These are phyloP conservation scores for Talaromyces rugulosus DNA, from an alignment of 2,329 filamentous ascomycete genomes.

Conservation along the genomic window DNA sequence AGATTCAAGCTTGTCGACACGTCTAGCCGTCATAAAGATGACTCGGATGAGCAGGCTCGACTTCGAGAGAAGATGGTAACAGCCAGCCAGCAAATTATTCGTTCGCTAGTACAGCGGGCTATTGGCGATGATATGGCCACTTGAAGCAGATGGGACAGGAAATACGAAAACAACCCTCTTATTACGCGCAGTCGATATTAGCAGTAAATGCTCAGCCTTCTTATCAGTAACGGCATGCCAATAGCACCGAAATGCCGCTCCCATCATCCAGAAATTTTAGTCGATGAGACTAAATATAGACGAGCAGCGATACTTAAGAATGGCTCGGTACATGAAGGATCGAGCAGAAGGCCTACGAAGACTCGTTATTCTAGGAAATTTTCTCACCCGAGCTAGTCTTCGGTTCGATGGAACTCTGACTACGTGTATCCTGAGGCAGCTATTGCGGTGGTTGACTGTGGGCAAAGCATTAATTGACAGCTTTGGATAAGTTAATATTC, in stretches of 20 bases:
- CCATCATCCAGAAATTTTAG: not conserved
- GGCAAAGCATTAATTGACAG: too few relatives aligned
- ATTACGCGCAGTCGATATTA: not conserved
- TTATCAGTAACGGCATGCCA: not conserved
- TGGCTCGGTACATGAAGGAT: not conserved
- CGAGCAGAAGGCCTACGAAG: not conserved
- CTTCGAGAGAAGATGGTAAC: slow-evolving; percentile 17
- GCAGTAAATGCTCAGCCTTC: not conserved
- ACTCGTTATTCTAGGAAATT: not conserved
- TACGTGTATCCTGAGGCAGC: not conserved
- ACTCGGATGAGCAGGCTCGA: slow-evolving; percentile 1
- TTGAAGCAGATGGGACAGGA: not conserved
- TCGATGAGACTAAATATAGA: not conserved
- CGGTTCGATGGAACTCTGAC: not conserved
- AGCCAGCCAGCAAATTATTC: slow-evolving; percentile 30
- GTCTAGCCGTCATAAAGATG: not conserved
- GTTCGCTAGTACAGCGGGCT: slow-evolving; percentile 27
- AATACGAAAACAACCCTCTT: not conserved
- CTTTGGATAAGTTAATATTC: not conserved
- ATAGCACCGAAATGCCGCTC: not conserved
- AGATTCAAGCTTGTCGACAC: slow-evolving; percentile 34
- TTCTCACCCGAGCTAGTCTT: not conserved
- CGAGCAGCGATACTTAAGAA: too few relatives aligned
- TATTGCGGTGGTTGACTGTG: not conserved
- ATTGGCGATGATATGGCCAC: slow-evolving; percentile 15